Evolutionary conservation across 148 eudicot species (phyloP).

Genomic region (Camellia sinensis): DNA sequence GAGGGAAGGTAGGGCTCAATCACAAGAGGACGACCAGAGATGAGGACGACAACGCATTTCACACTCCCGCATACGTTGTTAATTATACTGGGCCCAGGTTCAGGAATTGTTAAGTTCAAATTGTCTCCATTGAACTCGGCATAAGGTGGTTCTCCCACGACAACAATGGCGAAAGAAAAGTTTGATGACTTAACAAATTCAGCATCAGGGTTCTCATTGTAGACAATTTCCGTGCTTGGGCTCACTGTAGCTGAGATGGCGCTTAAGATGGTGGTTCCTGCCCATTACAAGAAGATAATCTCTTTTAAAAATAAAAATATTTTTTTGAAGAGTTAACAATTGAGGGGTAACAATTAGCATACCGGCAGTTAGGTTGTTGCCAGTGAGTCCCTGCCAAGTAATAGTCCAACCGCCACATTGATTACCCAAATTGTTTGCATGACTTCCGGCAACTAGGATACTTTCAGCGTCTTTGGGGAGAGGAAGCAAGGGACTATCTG

Average conservation of each 20-base stretch:
- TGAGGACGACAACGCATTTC: conserved; percentile 45
- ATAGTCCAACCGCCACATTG: conserved; percentile 15
- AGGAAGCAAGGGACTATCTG: conserved; percentile 7
- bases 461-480: conserved; percentile 15
- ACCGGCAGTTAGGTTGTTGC: conserved; percentile 5
- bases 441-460: conserved; percentile 15
- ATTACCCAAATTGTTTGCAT: conserved; percentile 14
- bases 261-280: conserved; percentile 30
- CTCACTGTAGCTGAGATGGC: conserved; percentile 24
- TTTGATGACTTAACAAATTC: conserved; percentile 30
- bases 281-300: background rate
- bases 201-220: conserved; percentile 29
- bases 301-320: too few relatives aligned
- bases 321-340: too few relatives aligned
- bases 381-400: background rate
- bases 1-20: conserved; percentile 35
- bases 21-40: conserved; percentile 51
- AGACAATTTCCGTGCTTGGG: conserved; percentile 37
- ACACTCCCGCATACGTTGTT: conserved; percentile 30
- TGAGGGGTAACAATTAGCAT: too few relatives aligned
- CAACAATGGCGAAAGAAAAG: conserved; percentile 61
- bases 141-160: conserved; percentile 56
- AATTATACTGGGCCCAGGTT: conserved; percentile 34
- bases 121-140: conserved; percentile 44
- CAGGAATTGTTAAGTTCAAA: conserved; percentile 39